phyloP scores from a whole-genome alignment of 352 stramenopile species.

The Phytophthora sojae region DNA sequence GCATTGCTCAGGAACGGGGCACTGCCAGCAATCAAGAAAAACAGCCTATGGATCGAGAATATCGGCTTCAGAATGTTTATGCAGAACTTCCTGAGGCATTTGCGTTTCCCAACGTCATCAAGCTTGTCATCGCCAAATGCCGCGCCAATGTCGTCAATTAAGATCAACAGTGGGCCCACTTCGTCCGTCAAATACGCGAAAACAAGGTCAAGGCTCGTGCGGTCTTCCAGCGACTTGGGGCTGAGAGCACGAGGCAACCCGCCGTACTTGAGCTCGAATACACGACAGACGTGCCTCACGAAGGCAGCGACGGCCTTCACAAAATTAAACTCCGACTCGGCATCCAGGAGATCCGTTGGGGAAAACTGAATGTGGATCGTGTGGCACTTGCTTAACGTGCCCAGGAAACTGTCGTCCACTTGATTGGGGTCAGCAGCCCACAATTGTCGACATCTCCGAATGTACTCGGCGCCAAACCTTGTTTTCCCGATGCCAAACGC shows the following conservation, averaged over 20 bases:
- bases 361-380: slow-evolving; percentile 11
- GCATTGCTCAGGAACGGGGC: too few relatives aligned
- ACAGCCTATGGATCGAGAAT: too few relatives aligned
- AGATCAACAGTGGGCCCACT: slow-evolving; percentile 37
- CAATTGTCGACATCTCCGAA: slow-evolving; percentile 4
- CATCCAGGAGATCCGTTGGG: neutral
- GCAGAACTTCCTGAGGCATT: slow-evolving; percentile 1
- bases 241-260: neutral
- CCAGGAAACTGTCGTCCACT: neutral
- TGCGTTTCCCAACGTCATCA: neutral
- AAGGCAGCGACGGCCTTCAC: too few relatives aligned
- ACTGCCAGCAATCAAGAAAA: too few relatives aligned
- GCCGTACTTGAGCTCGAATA: neutral
- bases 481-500: slow-evolving; percentile 18
- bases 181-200: slow-evolving; percentile 14
- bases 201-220: neutral
- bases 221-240: neutral
- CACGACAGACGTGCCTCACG: neutral
- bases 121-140: neutral
- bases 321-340: too few relatives aligned
- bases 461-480: slow-evolving; percentile 17
- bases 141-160: slow-evolving; percentile 24
- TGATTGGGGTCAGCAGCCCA: neutral
- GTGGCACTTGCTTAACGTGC: slow-evolving; percentile 11
- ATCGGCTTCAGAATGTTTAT: too few relatives aligned